Base-by-base conservation (phyloP, 345 rosid species). In the Pugionium cornutum region DNA sequence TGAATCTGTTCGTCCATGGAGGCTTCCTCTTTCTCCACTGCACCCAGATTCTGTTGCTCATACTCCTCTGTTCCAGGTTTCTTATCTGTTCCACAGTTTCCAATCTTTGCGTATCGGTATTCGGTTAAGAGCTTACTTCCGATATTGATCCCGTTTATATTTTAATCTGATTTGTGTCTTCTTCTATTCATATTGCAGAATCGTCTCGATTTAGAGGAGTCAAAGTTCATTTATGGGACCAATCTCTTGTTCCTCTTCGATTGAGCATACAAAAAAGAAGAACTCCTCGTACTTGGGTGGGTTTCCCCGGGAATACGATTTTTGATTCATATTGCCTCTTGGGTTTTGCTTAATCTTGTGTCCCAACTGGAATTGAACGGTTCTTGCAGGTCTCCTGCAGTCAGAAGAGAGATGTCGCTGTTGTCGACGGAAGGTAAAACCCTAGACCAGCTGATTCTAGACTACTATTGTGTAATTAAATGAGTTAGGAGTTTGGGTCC, bases 351-450 rank as follows among this genome's bases (percentile, higher is more conserved):
- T 36, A 33, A 34, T 45, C 53, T 59, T 65, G 25, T 67, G 9
- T 53, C 3, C 9, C 25, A 41, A 49, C 32, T 42, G 11, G 4
- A 35, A 8, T 9, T 18, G 31, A 34, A 9, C 2, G 25, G 5
- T 58, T 43, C 45, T 65, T 55, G 56, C 74, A 87, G 95, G 76
- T 85, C 58, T 69, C 57, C 1, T 84, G 91, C 35, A 37, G 78
- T 76, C 88, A 80, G 77, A 78, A 73, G 81, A 81, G 69, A 72
- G 87, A 82, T 36, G 50, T 82, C 70, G 63, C 81, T 47, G 50
- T 83, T 27, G 11, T 89, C 2, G 83, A 81, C 70, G 91, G 80
- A 60, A 64, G 92, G 98, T 89, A 83, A 66, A 68, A 42, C 37
- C n/a, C 11, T 41, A 3, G 29, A 6, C n/a, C 67, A 36, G 34